Percentiles rank a stretch among this genome's conserved stretches.
Conservation (phyloP, 352 stramenopile species). For the Phytophthora cactorum region DNA sequence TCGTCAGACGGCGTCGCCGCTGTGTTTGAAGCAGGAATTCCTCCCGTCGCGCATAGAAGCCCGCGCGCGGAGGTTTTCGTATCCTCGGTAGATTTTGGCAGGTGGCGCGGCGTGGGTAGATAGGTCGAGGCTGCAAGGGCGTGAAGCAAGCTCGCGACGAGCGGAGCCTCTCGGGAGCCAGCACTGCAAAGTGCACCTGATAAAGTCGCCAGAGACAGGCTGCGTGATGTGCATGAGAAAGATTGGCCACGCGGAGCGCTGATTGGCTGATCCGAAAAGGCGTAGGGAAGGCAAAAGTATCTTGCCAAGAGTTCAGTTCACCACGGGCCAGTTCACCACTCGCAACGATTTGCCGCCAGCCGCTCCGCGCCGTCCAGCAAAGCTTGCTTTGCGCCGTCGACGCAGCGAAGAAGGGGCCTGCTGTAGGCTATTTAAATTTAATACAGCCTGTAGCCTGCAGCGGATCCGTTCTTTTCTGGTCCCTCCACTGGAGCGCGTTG, state of each 20-base stretch:
- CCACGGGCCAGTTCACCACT: slow-evolving; percentile 10
- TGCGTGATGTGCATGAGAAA: slow-evolving; percentile 28
- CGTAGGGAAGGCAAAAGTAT: slow-evolving; percentile 38
- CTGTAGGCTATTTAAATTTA: too few species aligned
- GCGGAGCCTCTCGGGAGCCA: slow-evolving; percentile 23
- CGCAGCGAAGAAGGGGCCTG: too few species aligned
- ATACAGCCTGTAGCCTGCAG: background rate
- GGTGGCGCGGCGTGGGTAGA: slow-evolving; percentile 19
- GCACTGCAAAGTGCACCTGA: slow-evolving; percentile 25
- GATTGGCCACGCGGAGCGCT: slow-evolving; percentile 7
- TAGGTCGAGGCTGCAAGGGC: background rate
- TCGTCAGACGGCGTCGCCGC: slow-evolving; percentile 1
- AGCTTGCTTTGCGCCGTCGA: background rate
- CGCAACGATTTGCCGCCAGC: slow-evolving; percentile 20
- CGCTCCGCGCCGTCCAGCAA: background rate
- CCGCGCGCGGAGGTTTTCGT: background rate
- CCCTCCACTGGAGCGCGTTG: background rate
- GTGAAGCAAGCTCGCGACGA: background rate
- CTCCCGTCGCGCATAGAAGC: slow-evolving; percentile 14
- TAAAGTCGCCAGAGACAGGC: slow-evolving; percentile 31
- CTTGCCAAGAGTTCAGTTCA: slow-evolving; percentile 34
- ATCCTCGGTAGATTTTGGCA: slow-evolving; percentile 24
- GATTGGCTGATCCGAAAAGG: slow-evolving; percentile 34
- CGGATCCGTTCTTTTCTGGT: background rate
- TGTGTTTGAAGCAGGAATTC: slow-evolving; percentile 28